Base-by-base conservation (phyloP, 2,329 filamentous ascomycete species). In the Fusarium sp. region DNA sequence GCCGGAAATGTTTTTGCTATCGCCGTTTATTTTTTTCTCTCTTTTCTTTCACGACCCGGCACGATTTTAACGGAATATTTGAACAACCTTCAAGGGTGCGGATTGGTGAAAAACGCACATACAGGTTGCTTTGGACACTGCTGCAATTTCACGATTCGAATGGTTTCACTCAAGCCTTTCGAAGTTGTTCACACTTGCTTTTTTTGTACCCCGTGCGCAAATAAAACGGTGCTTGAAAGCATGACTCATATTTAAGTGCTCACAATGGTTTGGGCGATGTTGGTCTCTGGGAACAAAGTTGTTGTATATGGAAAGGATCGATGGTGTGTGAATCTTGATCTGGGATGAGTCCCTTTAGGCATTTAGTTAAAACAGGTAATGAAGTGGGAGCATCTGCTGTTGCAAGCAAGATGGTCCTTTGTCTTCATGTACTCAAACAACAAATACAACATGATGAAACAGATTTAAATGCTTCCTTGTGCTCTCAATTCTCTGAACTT, bases 41-140 rank as follows among this genome's bases (percentile, higher is more conserved):
- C 31, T 71, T 48, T 63, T 70, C 65, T 59, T 42, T 72, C 58
- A 74, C 61, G 72, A 74, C 61, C 68, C 65, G 48, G 66, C 62
- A 74, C 59, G 72, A 75, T 61, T 67, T 54, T 67, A 31, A 71
- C 44, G 68, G 68, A 61, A 69, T 33, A 64, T 63, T 67, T 51
- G 60, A 59, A 54, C 56, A 68, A 69, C 58, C 58, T 58, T 38
- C 26, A 44, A 58, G 40, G 40, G 39, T 43, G 61, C 40, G 50
- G 55, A 46, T 55, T 24, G 54, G 51, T 45, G 55, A 53, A 53
- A 36, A 31, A 43, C 31, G 42, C 52, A 53, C 63, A 33, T 14
- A 52, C 26, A 42, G 63, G 46, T 57, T 54, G 66, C 52, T 67
- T 59, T 54, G 51, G 63, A 67, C 44, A 52, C 58, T 24, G 38